These are phyloP conservation scores for Boletellus ananas DNA, from an alignment of 768 basidiomycete species.

Conservation along the genomic window DNA sequence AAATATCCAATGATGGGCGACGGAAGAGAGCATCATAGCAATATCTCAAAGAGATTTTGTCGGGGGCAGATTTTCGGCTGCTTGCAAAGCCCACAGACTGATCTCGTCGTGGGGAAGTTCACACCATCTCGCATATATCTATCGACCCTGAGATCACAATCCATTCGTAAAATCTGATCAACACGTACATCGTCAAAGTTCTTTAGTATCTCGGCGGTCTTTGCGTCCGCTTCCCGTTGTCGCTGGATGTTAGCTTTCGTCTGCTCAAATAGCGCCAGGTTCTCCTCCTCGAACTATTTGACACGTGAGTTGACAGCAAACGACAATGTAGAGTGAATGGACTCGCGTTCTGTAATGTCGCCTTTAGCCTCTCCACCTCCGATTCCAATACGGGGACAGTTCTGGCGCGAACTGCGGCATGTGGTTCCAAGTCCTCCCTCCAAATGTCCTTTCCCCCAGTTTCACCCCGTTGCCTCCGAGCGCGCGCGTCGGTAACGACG, in stretches of 20 bases:
- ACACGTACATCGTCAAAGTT: constrained; percentile 49
- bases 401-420: constrained; percentile 56
- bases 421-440: constrained; percentile 62
- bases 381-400: constrained; percentile 55
- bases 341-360: constrained; percentile 36
- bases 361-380: constrained; percentile 39
- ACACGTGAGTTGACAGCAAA: not conserved
- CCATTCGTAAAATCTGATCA: not conserved
- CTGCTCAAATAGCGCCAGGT: constrained; percentile 42
- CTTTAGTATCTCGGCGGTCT: constrained; percentile 45
- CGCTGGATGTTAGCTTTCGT: constrained; percentile 47
- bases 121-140: constrained; percentile 52
- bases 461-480: constrained; percentile 45
- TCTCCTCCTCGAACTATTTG: constrained; percentile 56
- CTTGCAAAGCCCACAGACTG: constrained; percentile 42
- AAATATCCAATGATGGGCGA: no score
- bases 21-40: no score
- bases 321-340: not conserved
- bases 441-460: constrained; percentile 53
- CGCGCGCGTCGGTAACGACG: constrained; percentile 63
- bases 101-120: constrained; percentile 62
- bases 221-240: constrained; percentile 44
- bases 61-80: constrained; percentile 36
- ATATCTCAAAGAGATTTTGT: constrained; percentile 13
- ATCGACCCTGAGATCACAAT: constrained; percentile 7